Evolutionary conservation across 2,329 filamentous ascomycete species (phyloP).

Genomic region (Acephala macrosclerotiorum): DNA sequence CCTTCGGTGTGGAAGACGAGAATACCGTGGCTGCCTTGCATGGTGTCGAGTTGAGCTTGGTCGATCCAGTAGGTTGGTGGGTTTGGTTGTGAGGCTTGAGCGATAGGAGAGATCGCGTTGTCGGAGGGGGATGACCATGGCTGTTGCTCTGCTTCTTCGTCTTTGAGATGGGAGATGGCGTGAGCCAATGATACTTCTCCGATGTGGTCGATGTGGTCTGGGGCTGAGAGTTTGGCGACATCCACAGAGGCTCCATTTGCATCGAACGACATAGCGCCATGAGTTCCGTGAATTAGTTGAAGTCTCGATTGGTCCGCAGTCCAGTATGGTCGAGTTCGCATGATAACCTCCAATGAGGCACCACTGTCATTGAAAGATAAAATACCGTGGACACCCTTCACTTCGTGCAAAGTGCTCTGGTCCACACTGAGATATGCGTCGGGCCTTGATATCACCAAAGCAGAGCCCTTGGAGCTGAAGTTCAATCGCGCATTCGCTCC

Average conservation of each 20-base stretch:
- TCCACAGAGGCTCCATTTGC: neutral
- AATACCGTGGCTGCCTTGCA: slow-evolving; percentile 17
- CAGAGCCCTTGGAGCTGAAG: neutral
- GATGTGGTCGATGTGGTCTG: neutral
- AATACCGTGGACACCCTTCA: slow-evolving; percentile 8
- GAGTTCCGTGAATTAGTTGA: neutral
- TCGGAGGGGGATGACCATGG: neutral
- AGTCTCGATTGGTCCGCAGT: slow-evolving; percentile 2
- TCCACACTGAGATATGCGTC: neutral
- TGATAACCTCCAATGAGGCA: neutral
- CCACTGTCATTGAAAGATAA: neutral
- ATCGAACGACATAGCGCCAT: neutral
- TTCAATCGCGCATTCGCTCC: neutral
- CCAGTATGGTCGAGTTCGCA: slow-evolving; percentile 10
- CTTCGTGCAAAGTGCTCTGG: neutral
- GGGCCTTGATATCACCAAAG: neutral
- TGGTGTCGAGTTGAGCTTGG: slow-evolving; percentile 14
- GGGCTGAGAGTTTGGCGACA: neutral
- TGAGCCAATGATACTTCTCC: neutral
- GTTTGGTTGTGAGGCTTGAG: neutral
- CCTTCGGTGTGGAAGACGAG: slow-evolving; percentile 13
- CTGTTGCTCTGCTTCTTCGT: neutral
- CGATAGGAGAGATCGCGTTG: neutral
- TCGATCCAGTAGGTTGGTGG: slow-evolving; percentile 17
- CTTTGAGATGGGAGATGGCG: neutral